Conservation (phyloP, 768 basidiomycete species). For the Dioszegia crocea region DNA sequence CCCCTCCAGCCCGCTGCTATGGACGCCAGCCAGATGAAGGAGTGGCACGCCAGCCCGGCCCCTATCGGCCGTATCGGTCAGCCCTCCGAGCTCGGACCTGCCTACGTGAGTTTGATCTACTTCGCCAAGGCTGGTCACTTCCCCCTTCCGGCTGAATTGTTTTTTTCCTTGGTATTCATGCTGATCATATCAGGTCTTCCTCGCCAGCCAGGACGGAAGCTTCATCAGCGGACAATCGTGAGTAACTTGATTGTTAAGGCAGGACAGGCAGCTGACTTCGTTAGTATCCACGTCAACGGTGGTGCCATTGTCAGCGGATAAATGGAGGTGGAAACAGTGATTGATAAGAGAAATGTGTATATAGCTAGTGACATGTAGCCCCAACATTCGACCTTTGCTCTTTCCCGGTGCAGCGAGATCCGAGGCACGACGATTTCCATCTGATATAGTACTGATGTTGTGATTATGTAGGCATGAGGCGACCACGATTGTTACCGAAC, state of each 20-base stretch:
- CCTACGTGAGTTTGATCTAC: constrained; percentile 47
- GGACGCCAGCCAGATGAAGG: constrained; percentile 42
- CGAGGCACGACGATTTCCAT: too few relatives aligned
- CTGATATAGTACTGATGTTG: too few relatives aligned
- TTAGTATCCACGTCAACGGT: constrained; percentile 48
- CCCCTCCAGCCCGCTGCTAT: constrained; percentile 49
- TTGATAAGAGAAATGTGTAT: background rate
- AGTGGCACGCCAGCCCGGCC: constrained; percentile 43
- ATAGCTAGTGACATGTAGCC: constrained; percentile 6
- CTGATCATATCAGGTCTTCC: constrained; percentile 49
- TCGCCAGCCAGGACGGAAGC: constrained; percentile 51
- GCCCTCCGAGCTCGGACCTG: constrained; percentile 57
- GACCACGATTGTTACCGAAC: too few relatives aligned
- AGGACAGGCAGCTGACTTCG: background rate
- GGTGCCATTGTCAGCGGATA: constrained; percentile 34
- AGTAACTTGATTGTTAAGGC: background rate
- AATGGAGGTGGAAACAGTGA: background rate
- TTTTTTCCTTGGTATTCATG: too few relatives aligned
- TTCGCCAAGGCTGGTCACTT: too few relatives aligned
- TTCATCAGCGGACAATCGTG: constrained; percentile 46
- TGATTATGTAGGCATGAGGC: too few relatives aligned
- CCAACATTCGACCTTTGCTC: background rate
- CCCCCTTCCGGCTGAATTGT: too few relatives aligned
- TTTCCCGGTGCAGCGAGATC: too few relatives aligned
- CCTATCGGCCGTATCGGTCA: constrained; percentile 55